Base-by-base conservation (phyloP, 1,284 basidiomycete species). In the Cutaneotrichosporon spelunceum region DNA sequence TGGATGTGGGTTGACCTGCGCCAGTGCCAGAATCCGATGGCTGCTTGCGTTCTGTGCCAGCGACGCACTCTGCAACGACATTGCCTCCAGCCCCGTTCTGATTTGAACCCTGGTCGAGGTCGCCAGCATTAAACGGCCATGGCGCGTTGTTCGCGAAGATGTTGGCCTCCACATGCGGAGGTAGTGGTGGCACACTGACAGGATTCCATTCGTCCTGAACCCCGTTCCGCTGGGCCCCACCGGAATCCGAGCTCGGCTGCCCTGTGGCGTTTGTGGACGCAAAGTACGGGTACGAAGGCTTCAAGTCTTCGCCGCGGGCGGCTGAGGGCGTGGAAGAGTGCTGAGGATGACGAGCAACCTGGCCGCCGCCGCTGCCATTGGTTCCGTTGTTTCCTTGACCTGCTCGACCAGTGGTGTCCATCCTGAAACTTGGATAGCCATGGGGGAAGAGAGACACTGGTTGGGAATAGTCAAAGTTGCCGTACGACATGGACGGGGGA, bases 111-210 rank as follows among this genome's bases (percentile, higher is more conserved):
- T n/a, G 13, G 14, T 23, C 13, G n/a, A 55, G 26, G 23, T 55
- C 53, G 36, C 29, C 30, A 27, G 50, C 23, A 6, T 48, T 19
- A 4, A 56, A 36, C 8, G 56, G 36, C 54, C 59, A 61, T 11
- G 30, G 36, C 19, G 59, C 52, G 7, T 36, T 19, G 19, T 19
- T 11, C 4, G 30, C 29, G 29, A 61, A 56, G 30, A 61, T 61
- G 23, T 34, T 21, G 6, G 57, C 52, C 39, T 62, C 61, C n/a
- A 62, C 56, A n/a, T 59, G 50, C 36, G 48, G 30, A n/a, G 61
- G 61, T 14, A 62, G 57, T 23, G 61, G 53, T 8, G 61, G 34
- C 24, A 62, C 54, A 13, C 10, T 27, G 24, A 29, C 24, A 50
- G 48, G 26, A 50, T 50, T 30, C 24, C 24, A 50, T 8, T n/a